A percentile compares a stretch with the other conserved stretches of the same genome.
Evolutionary conservation across 1,139 yeast species (phyloP).

Genomic region (Saccharomyces hybrid): DNA sequence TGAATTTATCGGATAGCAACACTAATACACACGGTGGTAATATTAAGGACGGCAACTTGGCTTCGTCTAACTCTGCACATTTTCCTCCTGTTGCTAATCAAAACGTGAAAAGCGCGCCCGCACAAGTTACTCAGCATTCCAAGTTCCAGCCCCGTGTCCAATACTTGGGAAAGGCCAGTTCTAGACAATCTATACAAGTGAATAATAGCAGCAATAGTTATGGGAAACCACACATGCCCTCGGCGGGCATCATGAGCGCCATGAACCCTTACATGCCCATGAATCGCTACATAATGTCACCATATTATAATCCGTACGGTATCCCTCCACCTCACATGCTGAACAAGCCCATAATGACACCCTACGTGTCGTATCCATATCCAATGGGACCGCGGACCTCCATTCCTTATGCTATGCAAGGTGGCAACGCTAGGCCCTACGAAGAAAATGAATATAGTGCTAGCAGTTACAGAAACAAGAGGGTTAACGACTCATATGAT

Average conservation of each 20-base stretch:
- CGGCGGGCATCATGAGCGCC: neutral
- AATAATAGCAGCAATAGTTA: neutral
- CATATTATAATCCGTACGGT: conserved; percentile 10
- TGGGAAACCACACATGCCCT: conserved; percentile 2
- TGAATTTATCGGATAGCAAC: conserved; percentile 5
- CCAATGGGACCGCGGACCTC: neutral
- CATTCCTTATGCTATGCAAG: neutral
- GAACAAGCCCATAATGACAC: conserved; percentile 1
- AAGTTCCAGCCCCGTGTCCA: conserved; percentile 8
- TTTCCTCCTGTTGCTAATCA: neutral
- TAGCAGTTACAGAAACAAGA: neutral
- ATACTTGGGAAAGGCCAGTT: conserved; percentile 2
- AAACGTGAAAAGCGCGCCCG: conserved; percentile 9
- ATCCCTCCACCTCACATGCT: neutral
- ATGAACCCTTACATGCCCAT: conserved; percentile 5
- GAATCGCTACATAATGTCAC: conserved; percentile 25
- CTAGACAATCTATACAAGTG: conserved; percentile 2
- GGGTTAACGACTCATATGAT: neutral
- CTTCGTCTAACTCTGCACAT: neutral
- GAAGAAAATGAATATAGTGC: neutral
- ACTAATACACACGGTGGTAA: neutral
- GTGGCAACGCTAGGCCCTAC: neutral
- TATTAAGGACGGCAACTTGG: neutral
- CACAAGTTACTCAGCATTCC: conserved; percentile 5
- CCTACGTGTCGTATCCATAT: neutral